Conservation (phyloP, 2,329 filamentous ascomycete genomes). For the Ceratocystis harringtonii region DNA sequence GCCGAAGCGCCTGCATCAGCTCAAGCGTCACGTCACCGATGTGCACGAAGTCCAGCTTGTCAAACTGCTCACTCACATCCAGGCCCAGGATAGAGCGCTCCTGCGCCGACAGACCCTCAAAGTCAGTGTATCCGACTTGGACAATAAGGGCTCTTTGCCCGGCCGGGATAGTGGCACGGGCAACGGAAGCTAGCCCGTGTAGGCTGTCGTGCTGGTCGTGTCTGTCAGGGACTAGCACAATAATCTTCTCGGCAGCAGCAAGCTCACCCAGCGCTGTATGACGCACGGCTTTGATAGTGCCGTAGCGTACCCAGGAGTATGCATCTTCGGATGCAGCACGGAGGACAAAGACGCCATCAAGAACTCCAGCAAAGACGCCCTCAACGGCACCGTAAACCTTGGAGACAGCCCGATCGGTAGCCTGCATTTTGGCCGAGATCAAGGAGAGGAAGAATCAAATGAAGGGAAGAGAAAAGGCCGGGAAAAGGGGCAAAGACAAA, state of each 20-base stretch:
- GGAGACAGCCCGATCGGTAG: not conserved
- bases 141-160: not conserved
- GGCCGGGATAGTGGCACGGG: not conserved
- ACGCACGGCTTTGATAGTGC: not conserved
- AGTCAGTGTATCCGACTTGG: not conserved
- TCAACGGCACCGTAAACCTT: not conserved
- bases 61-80: not conserved
- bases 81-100: not conserved
- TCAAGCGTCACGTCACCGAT: constrained; percentile 6
- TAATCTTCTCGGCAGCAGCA: not conserved
- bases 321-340: not conserved
- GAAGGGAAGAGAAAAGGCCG: not conserved
- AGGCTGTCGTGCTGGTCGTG: constrained; percentile 2
- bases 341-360: not conserved
- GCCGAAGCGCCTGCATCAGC: not conserved
- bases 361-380: not conserved
- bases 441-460: not conserved
- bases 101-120: not conserved
- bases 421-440: not conserved
- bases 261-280: not conserved
- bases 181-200: not conserved
- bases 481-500: not conserved
- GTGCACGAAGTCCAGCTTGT: constrained; percentile 2
- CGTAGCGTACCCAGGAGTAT: not conserved
- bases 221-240: not conserved